Conservation (phyloP, 2,329 filamentous ascomycete species). For the Ceratocystis papillata region DNA sequence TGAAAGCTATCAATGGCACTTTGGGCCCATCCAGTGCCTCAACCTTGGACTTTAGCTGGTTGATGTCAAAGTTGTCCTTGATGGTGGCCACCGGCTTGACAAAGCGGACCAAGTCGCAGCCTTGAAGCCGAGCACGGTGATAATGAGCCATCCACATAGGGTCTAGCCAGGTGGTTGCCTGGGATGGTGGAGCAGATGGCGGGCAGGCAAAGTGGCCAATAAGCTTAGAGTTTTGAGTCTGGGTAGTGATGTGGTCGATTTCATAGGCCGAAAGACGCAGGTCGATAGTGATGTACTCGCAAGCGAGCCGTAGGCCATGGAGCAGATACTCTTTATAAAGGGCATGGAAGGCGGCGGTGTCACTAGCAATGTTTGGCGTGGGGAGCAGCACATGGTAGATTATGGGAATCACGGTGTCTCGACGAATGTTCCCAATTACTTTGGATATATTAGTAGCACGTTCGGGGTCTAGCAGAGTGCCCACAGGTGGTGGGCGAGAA, state of each 20-base stretch:
- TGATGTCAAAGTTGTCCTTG: conserved; percentile 54
- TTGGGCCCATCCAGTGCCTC: conserved; percentile 35
- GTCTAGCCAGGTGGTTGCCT: conserved; percentile 42
- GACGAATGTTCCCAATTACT: conserved; percentile 48
- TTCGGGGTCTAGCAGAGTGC: conserved; percentile 27
- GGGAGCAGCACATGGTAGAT: conserved; percentile 42
- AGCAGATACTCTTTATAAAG: conserved; percentile 47
- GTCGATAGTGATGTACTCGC: conserved; percentile 54
- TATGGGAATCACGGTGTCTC: conserved; percentile 51
- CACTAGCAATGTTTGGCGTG: conserved; percentile 13
- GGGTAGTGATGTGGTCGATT: conserved; percentile 40
- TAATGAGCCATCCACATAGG: conserved; percentile 47
- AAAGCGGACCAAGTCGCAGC: conserved; percentile 53
- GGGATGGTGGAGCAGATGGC: conserved; percentile 20
- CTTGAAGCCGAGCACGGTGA: conserved; percentile 44
- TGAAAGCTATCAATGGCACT: conserved; percentile 52
- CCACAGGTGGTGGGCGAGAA: conserved; percentile 17
- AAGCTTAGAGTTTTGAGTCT: conserved; percentile 47
- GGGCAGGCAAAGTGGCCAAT: conserved; percentile 44
- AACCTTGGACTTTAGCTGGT: conserved; percentile 43
- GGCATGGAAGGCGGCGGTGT: conserved; percentile 26
- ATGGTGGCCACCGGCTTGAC: conserved; percentile 45
- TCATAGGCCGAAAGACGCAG: conserved; percentile 44
- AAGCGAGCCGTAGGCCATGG: conserved; percentile 50
- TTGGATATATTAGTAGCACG: conserved; percentile 45